Evolutionary conservation across 2,329 filamentous ascomycete genomes (phyloP).

Genomic region (Fonsecaea multimorphosa): DNA sequence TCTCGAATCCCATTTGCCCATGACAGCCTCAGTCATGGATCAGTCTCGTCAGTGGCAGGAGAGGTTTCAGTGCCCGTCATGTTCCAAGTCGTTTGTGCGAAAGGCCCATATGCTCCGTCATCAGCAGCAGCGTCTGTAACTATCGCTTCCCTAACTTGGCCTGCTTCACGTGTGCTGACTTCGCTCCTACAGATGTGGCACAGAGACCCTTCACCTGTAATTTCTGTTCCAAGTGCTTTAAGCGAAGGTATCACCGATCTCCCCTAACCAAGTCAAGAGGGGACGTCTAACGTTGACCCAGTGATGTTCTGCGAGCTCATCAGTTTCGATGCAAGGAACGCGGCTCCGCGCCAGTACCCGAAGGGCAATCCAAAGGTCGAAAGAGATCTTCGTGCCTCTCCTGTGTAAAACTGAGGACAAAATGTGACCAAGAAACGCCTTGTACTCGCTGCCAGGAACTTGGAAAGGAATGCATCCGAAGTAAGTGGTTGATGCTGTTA

Average conservation of each 20-base stretch:
- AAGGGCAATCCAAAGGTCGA: slow-evolving; percentile 36
- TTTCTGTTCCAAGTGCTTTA: slow-evolving; percentile 38
- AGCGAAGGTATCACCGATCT: slow-evolving; percentile 29
- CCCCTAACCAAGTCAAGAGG: background rate
- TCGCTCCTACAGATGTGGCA: slow-evolving; percentile 27
- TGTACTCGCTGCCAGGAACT: slow-evolving; percentile 35
- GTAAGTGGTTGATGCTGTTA: slow-evolving; percentile 29
- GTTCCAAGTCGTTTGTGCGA: slow-evolving; percentile 32
- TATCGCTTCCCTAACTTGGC: background rate
- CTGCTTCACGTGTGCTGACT: background rate
- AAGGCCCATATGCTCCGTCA: slow-evolving; percentile 38
- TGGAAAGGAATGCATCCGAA: slow-evolving; percentile 35
- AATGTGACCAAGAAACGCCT: slow-evolving; percentile 35
- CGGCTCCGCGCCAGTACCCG: slow-evolving; percentile 34
- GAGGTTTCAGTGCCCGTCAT: slow-evolving; percentile 29
- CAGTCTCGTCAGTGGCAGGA: slow-evolving; percentile 25
- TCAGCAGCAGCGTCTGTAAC: slow-evolving; percentile 36
- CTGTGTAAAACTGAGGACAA: slow-evolving; percentile 36
- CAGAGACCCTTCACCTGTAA: slow-evolving; percentile 35
- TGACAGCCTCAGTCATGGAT: slow-evolving; percentile 24
- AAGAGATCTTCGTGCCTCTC: slow-evolving; percentile 36
- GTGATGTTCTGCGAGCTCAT: slow-evolving; percentile 36
- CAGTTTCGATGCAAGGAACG: slow-evolving; percentile 38
- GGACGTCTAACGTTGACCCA: slow-evolving; percentile 5
- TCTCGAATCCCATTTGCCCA: slow-evolving; percentile 8